A percentile compares a stretch with the other conserved stretches of the same genome.
Evolutionary conservation across 179 eudicot species (phyloP).

Genomic region (Silene coronaria): DNA sequence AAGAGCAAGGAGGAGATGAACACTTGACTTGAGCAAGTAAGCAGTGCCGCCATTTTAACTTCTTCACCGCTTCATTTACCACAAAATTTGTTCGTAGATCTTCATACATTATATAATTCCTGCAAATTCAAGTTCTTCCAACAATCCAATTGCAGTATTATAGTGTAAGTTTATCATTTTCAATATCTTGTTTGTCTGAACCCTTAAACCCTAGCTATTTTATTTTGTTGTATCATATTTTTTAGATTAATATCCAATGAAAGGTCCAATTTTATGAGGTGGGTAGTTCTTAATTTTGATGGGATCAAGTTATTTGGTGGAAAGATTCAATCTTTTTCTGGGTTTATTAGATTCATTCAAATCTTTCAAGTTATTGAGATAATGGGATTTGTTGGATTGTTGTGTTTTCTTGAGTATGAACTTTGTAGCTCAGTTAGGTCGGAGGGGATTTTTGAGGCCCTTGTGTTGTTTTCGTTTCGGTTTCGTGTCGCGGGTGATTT

Average conservation of each 20-base stretch:
- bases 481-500: constrained; percentile 31
- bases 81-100: neutral
- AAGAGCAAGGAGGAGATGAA: too few species aligned
- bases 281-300: constrained; percentile 20
- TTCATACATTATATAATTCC: neutral
- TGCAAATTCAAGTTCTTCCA: constrained; percentile 1
- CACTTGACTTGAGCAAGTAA: neutral
- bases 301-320: constrained; percentile 23
- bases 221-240: neutral
- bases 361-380: constrained; percentile 18
- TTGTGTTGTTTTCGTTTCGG: constrained; percentile 21
- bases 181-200: neutral
- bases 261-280: constrained; percentile 8
- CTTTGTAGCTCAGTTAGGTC: constrained; percentile 40
- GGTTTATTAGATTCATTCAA: constrained; percentile 20
- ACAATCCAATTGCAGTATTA: neutral
- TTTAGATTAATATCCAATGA: constrained; percentile 10
- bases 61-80: neutral
- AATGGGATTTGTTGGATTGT: constrained; percentile 33
- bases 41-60: neutral
- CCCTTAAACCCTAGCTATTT: constrained; percentile 22
- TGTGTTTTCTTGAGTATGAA: constrained; percentile 37
- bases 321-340: constrained; percentile 21
- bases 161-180: constrained; percentile 19
- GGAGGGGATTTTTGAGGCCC: constrained; percentile 37